These are phyloP conservation scores for Withania somnifera DNA, from an alignment of 305 asterid genomes.

Conservation along the genomic window DNA sequence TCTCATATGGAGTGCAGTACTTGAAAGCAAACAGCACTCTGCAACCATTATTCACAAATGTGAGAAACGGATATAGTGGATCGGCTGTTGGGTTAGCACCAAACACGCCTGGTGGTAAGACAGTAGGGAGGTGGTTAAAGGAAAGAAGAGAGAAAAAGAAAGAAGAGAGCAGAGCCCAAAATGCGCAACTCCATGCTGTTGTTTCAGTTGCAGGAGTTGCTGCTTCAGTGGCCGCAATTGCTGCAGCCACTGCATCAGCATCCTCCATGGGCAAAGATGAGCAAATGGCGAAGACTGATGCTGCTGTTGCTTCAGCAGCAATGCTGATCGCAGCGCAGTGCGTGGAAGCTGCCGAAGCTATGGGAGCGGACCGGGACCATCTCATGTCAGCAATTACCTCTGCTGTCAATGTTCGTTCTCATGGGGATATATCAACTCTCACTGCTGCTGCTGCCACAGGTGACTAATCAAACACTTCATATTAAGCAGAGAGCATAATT, in stretches of 20 bases:
- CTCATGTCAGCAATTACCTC: slow-evolving; percentile 86
- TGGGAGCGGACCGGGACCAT: slow-evolving; percentile 93
- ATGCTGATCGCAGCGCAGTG: slow-evolving; percentile 94
- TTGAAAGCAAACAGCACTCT: slow-evolving; percentile 80
- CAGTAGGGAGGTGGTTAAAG: slow-evolving; percentile 97
- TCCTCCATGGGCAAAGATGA: slow-evolving; percentile 63
- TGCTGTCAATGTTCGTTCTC: slow-evolving; percentile 81
- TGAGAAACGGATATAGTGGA: slow-evolving; percentile 36
- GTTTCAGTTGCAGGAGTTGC: slow-evolving; percentile 93
- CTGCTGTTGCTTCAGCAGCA: slow-evolving; percentile 97
- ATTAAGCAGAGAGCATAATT: neutral
- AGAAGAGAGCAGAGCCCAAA: slow-evolving; percentile 82
- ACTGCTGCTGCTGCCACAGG: slow-evolving; percentile 99
- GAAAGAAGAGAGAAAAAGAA: slow-evolving; percentile 95
- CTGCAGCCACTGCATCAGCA: slow-evolving; percentile 91
- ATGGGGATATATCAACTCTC: slow-evolving; percentile 90
- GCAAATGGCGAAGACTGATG: slow-evolving; percentile 69
- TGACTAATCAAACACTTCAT: slow-evolving; percentile 1
- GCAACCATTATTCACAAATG: slow-evolving; percentile 75
- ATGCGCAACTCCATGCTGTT: slow-evolving; percentile 92
- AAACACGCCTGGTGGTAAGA: slow-evolving; percentile 80
- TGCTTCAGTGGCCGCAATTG: slow-evolving; percentile 86
- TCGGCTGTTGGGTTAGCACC: slow-evolving; percentile 8
- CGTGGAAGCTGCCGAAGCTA: slow-evolving; percentile 88
- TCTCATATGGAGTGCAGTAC: slow-evolving; percentile 33